These are phyloP conservation scores for Mycosarcoma mackinlayi DNA, from an alignment of 1,284 basidiomycete species.

Conservation along the genomic window DNA sequence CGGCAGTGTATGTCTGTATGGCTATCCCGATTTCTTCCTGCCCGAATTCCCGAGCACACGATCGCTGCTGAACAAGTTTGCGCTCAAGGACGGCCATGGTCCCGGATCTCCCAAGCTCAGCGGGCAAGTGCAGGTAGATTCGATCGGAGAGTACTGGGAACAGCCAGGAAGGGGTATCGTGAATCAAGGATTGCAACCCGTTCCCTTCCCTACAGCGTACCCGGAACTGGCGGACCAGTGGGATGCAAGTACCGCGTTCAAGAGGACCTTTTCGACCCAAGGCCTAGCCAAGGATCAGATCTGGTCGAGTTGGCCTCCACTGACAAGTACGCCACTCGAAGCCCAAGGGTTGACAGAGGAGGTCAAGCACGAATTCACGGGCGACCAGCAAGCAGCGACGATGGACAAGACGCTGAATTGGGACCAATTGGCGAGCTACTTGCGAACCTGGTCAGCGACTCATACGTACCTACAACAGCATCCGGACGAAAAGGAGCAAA, in stretches of 20 bases:
- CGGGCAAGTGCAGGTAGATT: constrained; percentile 59
- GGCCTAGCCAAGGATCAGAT: constrained; percentile 22
- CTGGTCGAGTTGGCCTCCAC: constrained; percentile 31
- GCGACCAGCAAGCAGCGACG: constrained; percentile 3
- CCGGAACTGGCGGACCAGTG: constrained; percentile 68
- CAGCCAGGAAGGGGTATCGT: constrained; percentile 82
- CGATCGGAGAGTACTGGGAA: constrained; percentile 80
- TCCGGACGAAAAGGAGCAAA: constrained; percentile 73
- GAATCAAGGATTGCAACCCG: constrained; percentile 77
- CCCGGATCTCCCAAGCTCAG: not conserved
- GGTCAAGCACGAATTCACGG: constrained; percentile 9
- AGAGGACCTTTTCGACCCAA: constrained; percentile 28
- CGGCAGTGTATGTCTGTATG: constrained; percentile 82
- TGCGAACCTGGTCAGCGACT: constrained; percentile 79
- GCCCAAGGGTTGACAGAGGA: not conserved
- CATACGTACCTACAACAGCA: constrained; percentile 77
- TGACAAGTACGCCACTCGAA: constrained; percentile 7
- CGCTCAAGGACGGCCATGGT: constrained; percentile 66
- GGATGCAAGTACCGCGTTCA: constrained; percentile 17
- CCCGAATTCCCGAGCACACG: constrained; percentile 74
- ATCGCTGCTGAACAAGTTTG: constrained; percentile 75
- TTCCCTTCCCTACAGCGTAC: constrained; percentile 74
- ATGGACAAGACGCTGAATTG: constrained; percentile 76
- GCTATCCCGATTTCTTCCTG: constrained; percentile 82
- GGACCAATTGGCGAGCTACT: constrained; percentile 76